phyloP scores from a whole-genome alignment of 805 yeast genomes.

The Millerago galiae region DNA sequence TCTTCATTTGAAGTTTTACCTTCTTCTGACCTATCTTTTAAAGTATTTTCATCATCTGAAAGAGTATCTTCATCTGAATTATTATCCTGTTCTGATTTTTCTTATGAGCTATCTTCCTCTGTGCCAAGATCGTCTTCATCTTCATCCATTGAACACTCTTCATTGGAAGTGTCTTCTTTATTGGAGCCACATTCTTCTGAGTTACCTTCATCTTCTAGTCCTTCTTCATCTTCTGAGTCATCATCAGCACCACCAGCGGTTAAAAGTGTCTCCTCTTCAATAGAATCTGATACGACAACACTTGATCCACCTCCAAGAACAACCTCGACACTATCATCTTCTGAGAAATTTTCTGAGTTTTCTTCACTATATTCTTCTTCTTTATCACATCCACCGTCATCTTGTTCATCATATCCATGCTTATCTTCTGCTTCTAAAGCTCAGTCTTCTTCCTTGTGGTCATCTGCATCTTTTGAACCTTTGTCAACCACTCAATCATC shows the following conservation, averaged over 20 bases:
- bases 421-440: not conserved
- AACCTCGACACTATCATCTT: not conserved
- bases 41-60: not conserved
- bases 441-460: not conserved
- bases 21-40: not conserved
- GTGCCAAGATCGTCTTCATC: too few species aligned
- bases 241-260: not conserved
- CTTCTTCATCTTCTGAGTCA: not conserved
- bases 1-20: too few species aligned
- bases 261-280: not conserved
- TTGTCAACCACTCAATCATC: constrained; percentile 1
- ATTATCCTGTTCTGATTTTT: too few species aligned
- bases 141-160: not conserved
- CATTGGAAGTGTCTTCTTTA: too few species aligned
- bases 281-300: not conserved
- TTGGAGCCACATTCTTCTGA: too few species aligned
- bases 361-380: not conserved
- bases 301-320: not conserved
- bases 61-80: not conserved
- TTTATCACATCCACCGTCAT: not conserved
- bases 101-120: too few species aligned
- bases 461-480: not conserved
- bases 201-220: not conserved
- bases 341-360: not conserved
- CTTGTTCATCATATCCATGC: too few species aligned